Percentiles rank a stretch among this genome's conserved stretches.
Evolutionary conservation across 2,329 filamentous ascomycete species (phyloP).

Genomic region (Neofusicoccum laricinum): DNA sequence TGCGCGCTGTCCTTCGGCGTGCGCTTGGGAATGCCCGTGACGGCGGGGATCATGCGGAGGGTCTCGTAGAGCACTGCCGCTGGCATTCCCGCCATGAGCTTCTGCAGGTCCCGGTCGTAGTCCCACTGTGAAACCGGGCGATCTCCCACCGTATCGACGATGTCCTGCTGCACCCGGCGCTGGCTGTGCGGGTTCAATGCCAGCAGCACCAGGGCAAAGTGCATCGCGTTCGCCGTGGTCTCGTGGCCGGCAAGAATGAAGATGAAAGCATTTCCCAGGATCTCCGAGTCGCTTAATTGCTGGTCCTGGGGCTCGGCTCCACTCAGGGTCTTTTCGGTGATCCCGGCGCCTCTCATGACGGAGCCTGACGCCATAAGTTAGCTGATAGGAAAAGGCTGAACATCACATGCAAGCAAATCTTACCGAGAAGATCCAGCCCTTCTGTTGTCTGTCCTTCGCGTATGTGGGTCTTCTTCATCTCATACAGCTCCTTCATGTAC

Average conservation of each 20-base stretch:
- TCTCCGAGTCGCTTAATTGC: slow-evolving; percentile 59
- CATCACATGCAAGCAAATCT: slow-evolving; percentile 11
- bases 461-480: slow-evolving; percentile 55
- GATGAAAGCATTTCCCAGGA: slow-evolving; percentile 67
- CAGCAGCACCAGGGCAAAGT: slow-evolving; percentile 67
- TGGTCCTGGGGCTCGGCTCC: slow-evolving; percentile 26
- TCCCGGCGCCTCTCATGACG: slow-evolving; percentile 34
- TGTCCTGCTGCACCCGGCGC: slow-evolving; percentile 63
- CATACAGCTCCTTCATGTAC: slow-evolving; percentile 69
- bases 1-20: slow-evolving; percentile 48
- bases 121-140: slow-evolving; percentile 62
- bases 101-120: slow-evolving; percentile 65
- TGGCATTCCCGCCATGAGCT: slow-evolving; percentile 65
- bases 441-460: slow-evolving; percentile 34
- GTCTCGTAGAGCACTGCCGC: slow-evolving; percentile 78
- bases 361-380: slow-evolving; percentile 28
- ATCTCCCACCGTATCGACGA: slow-evolving; percentile 63
- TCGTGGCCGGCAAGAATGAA: slow-evolving; percentile 73
- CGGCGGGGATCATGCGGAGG: slow-evolving; percentile 68
- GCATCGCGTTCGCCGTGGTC: slow-evolving; percentile 71
- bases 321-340: slow-evolving; percentile 24
- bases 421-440: slow-evolving; percentile 55
- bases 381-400: slow-evolving; percentile 32
- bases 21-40: slow-evolving; percentile 69
- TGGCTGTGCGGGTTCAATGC: slow-evolving; percentile 65